Conservation (phyloP, 768 basidiomycete genomes). For the Gloeophyllum trabeum region DNA sequence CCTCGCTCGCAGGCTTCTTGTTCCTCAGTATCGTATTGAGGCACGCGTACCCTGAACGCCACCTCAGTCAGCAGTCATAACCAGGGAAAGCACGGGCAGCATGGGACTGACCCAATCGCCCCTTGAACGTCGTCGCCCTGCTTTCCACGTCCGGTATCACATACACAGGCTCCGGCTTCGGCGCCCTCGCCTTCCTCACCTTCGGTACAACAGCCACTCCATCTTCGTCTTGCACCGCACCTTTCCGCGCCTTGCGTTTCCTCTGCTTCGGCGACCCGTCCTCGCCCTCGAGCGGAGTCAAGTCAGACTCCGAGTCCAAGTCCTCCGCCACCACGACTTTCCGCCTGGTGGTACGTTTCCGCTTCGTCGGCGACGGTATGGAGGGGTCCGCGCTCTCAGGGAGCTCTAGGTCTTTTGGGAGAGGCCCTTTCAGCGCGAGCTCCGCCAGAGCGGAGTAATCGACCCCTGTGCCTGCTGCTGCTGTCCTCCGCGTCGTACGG, state of each 20-base stretch:
- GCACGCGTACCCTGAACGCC: constrained; percentile 58
- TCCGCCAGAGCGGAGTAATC: too few species aligned
- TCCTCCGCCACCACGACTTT: too few species aligned
- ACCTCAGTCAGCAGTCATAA: constrained; percentile 2
- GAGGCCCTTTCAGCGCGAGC: too few species aligned
- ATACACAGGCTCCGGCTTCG: constrained; percentile 22
- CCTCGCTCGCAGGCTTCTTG: constrained; percentile 48
- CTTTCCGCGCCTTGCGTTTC: background rate
- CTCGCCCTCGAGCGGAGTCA: background rate
- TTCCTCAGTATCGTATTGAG: constrained; percentile 75
- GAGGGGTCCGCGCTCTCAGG: too few species aligned
- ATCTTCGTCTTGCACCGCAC: background rate
- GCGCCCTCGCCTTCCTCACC: background rate
- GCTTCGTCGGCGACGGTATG: too few species aligned
- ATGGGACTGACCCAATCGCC: constrained; percentile 36
- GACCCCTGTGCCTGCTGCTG: too few species aligned
- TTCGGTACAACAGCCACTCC: background rate
- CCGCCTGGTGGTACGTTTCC: too few species aligned
- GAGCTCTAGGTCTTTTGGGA: too few species aligned
- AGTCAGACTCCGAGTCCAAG: background rate
- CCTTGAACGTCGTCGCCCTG: constrained; percentile 60
- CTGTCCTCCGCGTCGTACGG: too few species aligned
- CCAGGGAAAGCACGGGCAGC: constrained; percentile 6
- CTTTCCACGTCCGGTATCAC: constrained; percentile 61
- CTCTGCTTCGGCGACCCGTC: background rate